Base-by-base conservation (phyloP, 768 basidiomycete genomes). In the Pisolithus albus region DNA sequence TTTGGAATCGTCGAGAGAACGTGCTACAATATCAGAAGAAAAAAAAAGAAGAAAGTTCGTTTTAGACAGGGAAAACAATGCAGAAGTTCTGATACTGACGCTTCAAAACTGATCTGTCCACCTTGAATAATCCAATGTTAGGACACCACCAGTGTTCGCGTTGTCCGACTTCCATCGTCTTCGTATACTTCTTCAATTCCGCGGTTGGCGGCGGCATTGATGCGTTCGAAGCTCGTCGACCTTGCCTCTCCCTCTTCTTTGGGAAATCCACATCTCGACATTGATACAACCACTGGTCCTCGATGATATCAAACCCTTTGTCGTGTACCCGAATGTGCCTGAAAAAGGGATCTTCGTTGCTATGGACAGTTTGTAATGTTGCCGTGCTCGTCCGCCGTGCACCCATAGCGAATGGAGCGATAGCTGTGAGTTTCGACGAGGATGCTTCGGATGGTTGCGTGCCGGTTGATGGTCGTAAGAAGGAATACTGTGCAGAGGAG, bases 101-200 rank as follows among this genome's bases (percentile, higher is more conserved):
- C 50, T 64, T 70, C 46, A 72, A 60, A 23, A 59, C 61, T 57
- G 63, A 70, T 69, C 61, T 73, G 39, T 77, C 75, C 7, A 88
- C 82, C 62, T 74, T 83, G 66, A 82, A 87, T 50, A 75, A 70
- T 11, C 87, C 87, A 37, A 83, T 75, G 34, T 78, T 68, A 9
- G 75, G 75, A 58, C 82, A 85, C 46, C 72, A 69, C 88, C 87
- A 90, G 52, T 81, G 69, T 58, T 89, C 87, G 52, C 81, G 78
- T 23, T 61, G 47, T 21, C 63, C 57, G 3, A 66, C 57, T 34
- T 57, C 37, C 24, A 57, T 51, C 21, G 62, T 63, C 21, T 58
- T 61, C 7, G 34, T 53, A 19, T 42, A 32, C 34, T 61, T 60
- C 32, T 16, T 36, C 18, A 47, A 21, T n/a, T 60, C 56, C 7